phyloP scores from a whole-genome alignment of 495 filamentous ascomycete species.

The Cercophora samala region DNA sequence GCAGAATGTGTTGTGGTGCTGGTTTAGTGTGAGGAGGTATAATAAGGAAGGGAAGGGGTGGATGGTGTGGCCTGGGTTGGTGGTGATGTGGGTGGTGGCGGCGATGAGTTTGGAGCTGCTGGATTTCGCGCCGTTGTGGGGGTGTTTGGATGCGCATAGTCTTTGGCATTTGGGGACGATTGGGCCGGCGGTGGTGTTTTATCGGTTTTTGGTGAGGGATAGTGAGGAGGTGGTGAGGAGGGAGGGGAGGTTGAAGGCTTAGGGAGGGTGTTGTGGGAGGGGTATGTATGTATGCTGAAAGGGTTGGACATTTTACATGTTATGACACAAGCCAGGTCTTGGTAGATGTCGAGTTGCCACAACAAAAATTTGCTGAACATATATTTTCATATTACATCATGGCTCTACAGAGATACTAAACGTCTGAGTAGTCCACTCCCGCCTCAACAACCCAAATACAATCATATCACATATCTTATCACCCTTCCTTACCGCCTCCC shows the following conservation, averaged over 20 bases:
- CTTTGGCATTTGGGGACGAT: constrained; percentile 96
- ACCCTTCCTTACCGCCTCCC: constrained; percentile 36
- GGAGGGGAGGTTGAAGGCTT: background rate
- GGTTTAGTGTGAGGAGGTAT: constrained; percentile 70
- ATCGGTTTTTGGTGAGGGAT: constrained; percentile 51
- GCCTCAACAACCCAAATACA: constrained; percentile 36
- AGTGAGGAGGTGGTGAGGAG: background rate
- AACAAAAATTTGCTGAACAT: too few species aligned
- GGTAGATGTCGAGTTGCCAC: too few species aligned
- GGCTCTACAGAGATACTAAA: background rate
- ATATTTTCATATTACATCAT: background rate
- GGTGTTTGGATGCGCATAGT: constrained; percentile 87
- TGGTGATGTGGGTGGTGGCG: constrained; percentile 86
- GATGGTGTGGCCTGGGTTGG: constrained; percentile 88
- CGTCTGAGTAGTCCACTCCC: constrained; percentile 26
- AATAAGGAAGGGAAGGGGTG: constrained; percentile 60
- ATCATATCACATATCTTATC: constrained; percentile 32
- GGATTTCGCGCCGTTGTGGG: constrained; percentile 85
- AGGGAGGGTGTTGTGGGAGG: background rate
- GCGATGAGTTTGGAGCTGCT: constrained; percentile 94
- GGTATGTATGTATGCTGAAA: background rate
- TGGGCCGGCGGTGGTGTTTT: constrained; percentile 85
- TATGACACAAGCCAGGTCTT: too few species aligned
- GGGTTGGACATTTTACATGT: background rate
- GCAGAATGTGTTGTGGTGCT: constrained; percentile 81